Evolutionary conservation across 108 stramenopile genomes (phyloP), one percentile per base, ranked within the genome.

Genomic region (Nitzschia inconspicua): DNA sequence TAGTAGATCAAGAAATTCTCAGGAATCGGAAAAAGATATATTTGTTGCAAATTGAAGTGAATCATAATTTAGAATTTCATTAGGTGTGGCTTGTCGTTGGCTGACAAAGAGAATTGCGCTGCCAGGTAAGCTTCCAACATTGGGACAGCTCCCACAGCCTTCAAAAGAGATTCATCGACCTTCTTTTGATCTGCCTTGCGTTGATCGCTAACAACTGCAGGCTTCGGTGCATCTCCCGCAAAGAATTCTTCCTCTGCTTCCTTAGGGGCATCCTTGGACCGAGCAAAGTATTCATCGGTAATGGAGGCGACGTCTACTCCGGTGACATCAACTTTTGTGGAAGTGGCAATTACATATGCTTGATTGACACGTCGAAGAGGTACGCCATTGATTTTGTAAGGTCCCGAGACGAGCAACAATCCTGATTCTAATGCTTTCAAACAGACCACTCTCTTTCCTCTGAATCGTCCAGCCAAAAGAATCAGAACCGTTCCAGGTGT

Each of bases 331-430:
- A 99, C 76, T 82, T 87, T 95, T 62, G 96, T 95, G 47, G 94
- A 93, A 19, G 99, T 98, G 43, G 91, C 99, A 70, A 99, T 99
- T 10, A 97, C 98, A 68, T 98, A 99, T 16, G 95, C 94, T 80
- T 95, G 96, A 78, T 97, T 98, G 26, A 98, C 95, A 43, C 99
- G 96, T 47, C 97, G 95, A 42, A 99, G 77, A 22, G 99, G 99
- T 14, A 98, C 96, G 40, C 99, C 99, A 75, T 99, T 99, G 64
- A 98, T 83, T 77, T 89, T 88, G 93, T 95, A 99, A 8, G 99
- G 99, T 58, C 99, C 99, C 2, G 97, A 89, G 6, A 99, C 99
- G 18, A 99, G 82, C 9, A 99, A 76, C 27, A 98, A 85, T 44
- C 99, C 99, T 7, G 96, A 97, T 39, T 90, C 91, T 32, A 99